Percentiles rank a stretch among this genome's conserved stretches.
Evolutionary conservation across 2,329 filamentous ascomycete species (phyloP).

Genomic region (Phoma herbarum): DNA sequence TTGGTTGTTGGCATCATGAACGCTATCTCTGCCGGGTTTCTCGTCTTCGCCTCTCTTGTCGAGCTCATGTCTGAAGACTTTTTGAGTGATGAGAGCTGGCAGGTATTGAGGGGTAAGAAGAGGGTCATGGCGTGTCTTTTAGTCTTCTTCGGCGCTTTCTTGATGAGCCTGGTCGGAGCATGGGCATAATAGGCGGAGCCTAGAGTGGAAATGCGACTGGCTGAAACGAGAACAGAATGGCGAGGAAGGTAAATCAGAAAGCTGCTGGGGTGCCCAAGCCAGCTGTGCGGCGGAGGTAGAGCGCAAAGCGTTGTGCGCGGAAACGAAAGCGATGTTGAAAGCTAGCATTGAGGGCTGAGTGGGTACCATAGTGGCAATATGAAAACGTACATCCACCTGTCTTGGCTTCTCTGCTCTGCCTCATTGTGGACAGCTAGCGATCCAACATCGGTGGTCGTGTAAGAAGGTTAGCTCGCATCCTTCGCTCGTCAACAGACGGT

Average conservation of each 20-base stretch:
- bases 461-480: slow-evolving; percentile 1
- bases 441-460: neutral
- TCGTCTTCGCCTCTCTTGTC: slow-evolving; percentile 84
- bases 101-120: slow-evolving; percentile 67
- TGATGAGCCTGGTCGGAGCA: slow-evolving; percentile 77
- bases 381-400: neutral
- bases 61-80: slow-evolving; percentile 89
- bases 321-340: neutral
- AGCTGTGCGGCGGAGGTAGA: neutral
- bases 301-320: neutral
- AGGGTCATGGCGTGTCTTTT: slow-evolving; percentile 70
- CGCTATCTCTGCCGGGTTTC: slow-evolving; percentile 79
- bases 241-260: neutral
- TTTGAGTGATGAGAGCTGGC: slow-evolving; percentile 77
- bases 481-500: neutral
- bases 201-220: neutral
- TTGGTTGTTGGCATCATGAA: slow-evolving; percentile 90
- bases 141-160: slow-evolving; percentile 69
- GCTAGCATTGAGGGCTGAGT: neutral
- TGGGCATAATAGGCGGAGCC: slow-evolving; percentile 64
- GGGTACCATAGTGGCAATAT: neutral
- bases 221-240: neutral
- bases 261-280: neutral
- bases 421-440: neutral
- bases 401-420: neutral